phyloP scores from a whole-genome alignment of 148 eudicot genomes.

The Rhododendron ferrugineum region DNA sequence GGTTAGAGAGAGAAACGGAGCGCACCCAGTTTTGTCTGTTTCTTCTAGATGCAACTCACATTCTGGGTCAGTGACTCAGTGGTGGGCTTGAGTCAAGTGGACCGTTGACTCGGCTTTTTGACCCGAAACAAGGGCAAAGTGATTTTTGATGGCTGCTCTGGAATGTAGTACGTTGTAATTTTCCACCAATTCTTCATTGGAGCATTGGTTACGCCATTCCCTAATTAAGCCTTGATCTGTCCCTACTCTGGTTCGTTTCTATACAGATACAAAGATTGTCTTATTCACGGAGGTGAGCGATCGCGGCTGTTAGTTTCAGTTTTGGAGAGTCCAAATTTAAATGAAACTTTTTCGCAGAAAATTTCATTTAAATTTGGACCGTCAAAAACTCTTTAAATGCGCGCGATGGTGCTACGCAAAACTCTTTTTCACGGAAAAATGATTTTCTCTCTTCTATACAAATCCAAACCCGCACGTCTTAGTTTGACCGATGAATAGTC shows the following conservation, averaged over 20 bases:
- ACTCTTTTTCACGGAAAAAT: too few relatives aligned
- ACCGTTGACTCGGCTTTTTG: constrained; percentile 7
- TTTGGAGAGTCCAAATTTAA: too few relatives aligned
- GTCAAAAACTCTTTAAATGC: too few relatives aligned
- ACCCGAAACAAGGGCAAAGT: not conserved
- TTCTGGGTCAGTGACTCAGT: not conserved
- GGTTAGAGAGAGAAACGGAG: not conserved
- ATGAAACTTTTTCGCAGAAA: too few relatives aligned
- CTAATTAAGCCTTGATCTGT: too few relatives aligned
- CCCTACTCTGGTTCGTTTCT: not conserved
- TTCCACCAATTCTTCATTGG: not conserved
- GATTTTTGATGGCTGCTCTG: not conserved
- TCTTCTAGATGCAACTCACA: not conserved
- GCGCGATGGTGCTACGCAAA: too few relatives aligned
- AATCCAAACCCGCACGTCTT: constrained; percentile 6
- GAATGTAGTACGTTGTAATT: not conserved
- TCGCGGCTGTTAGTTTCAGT: too few relatives aligned
- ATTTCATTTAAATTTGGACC: too few relatives aligned
- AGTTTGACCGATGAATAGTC: not conserved
- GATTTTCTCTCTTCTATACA: not conserved
- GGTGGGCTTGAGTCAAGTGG: constrained; percentile 3
- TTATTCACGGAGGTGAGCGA: too few relatives aligned
- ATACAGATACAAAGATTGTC: too few relatives aligned
- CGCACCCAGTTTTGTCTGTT: not conserved
- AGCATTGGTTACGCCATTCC: constrained; percentile 8